Base-by-base conservation (phyloP, 2,329 filamentous ascomycete species). In the Penicillium palitans region DNA sequence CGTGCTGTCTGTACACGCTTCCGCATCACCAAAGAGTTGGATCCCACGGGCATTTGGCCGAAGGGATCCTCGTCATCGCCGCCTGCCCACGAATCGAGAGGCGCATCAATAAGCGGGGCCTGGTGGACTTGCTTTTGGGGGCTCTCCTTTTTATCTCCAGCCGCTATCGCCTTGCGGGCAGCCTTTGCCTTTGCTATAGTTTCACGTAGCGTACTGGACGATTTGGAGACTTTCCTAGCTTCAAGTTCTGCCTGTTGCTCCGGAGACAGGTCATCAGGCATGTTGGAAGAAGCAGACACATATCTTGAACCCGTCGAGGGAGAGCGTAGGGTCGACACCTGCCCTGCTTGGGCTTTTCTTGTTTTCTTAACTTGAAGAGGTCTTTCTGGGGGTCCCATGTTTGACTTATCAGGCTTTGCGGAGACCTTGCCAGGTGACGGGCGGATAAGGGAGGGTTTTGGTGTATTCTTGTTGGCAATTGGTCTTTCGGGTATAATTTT, bases 171-270 rank as follows among this genome's bases (percentile, higher is more conserved):
- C 61, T 86, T 84, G 57, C 86, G 89, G 2, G 91, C 90, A 2
- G 92, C 92, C 71, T 93, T 96, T 0, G 95, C 93, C 67, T 93
- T 93, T 39, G 93, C 91, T 62, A 98, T 97, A 54, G 95, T 93
- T 52, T 97, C 91, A 35, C 95, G 86, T 15, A 99, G 78, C 0
- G 92, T 88, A 17, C 84, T 80, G 0, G 93, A 97, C 0, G 92
- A 92, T 67, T 90, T 95, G 6, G 79, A 76, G 0, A 74, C 73
- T 58, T 79, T 83, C 37, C 74, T 72, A 15, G 74, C 69, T 57
- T 78, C 76, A 24, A 52, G 52, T 45, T 72, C 70, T 3, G 66
- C 52, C 21, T 70, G 66, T 29, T 69, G 62, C 47, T 74, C 71
- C 12, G 65, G 63, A 1, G 66, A 61, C n/a, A 66, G 59, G n/a